Conservation (phyloP, 371 early-diverging fungal species). For the Mortierella sp. region DNA sequence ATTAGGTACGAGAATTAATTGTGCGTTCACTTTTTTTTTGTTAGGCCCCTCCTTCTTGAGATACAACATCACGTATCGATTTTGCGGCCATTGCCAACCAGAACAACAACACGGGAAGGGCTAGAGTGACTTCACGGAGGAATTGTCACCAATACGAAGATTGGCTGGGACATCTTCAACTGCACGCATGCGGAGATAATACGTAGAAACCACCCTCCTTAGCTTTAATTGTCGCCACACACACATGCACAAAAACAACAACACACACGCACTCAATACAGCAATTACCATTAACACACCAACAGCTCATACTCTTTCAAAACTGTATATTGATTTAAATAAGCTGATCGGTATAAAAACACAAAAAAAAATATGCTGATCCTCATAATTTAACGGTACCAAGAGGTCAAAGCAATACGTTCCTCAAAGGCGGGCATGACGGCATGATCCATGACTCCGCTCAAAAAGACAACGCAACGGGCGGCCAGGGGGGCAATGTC, state of each 20-base stretch:
- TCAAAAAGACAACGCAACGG: conserved; percentile 70
- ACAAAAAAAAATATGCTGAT: neutral
- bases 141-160: neutral
- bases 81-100: neutral
- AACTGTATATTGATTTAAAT: neutral
- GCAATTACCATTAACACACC: neutral
- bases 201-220: neutral
- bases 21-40: neutral
- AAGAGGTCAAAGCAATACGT: conserved; percentile 68
- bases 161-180: conserved; percentile 8
- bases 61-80: neutral
- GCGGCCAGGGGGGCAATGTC: conserved; percentile 66
- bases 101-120: neutral
- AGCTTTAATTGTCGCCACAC: neutral
- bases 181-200: neutral
- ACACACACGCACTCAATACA: neutral
- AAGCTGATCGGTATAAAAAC: neutral
- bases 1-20: no score
- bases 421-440: conserved; percentile 67
- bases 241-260: neutral
- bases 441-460: conserved; percentile 76
- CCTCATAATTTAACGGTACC: conserved; percentile 61
- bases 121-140: neutral
- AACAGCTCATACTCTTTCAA: neutral
- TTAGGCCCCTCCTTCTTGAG: neutral